Conservation (phyloP, 1,139 yeast species). For the Yamadazyma blattariae region DNA sequence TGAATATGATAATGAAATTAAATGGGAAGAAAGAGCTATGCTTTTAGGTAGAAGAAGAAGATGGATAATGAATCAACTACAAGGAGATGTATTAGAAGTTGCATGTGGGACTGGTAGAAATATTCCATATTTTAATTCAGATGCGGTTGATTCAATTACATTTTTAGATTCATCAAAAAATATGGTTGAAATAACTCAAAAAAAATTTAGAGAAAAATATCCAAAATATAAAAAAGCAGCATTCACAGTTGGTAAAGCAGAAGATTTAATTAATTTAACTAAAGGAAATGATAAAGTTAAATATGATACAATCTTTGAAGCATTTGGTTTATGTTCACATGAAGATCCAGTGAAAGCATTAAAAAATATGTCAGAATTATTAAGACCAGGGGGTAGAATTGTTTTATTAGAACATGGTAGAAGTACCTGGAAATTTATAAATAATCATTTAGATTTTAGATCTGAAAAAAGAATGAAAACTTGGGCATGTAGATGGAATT, state of each 20-base stretch:
- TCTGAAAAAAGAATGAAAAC: slow-evolving; percentile 81
- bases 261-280: slow-evolving; percentile 66
- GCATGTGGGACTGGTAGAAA: slow-evolving; percentile 97
- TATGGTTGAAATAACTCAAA: slow-evolving; percentile 81
- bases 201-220: slow-evolving; percentile 65
- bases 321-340: slow-evolving; percentile 94
- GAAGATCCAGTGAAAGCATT: slow-evolving; percentile 86
- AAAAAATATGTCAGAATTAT: slow-evolving; percentile 63
- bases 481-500: slow-evolving; percentile 98
- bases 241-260: slow-evolving; percentile 91
- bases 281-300: slow-evolving; percentile 39
- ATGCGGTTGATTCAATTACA: slow-evolving; percentile 66
- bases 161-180: slow-evolving; percentile 79
- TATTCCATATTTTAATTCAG: slow-evolving; percentile 66
- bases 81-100: slow-evolving; percentile 90
- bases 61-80: slow-evolving; percentile 75
- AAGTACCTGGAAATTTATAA: slow-evolving; percentile 74
- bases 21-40: slow-evolving; percentile 82
- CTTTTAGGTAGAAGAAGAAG: slow-evolving; percentile 80
- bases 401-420: slow-evolving; percentile 90
- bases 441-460: slow-evolving; percentile 76
- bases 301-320: slow-evolving; percentile 90
- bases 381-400: slow-evolving; percentile 90
- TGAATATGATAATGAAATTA: slow-evolving; percentile 78
- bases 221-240: slow-evolving; percentile 73